Percentiles rank a stretch among this genome's conserved stretches.
Evolutionary conservation across 1,139 yeast species (phyloP).

Genomic region (Magnusiomyces tetraspermus): DNA sequence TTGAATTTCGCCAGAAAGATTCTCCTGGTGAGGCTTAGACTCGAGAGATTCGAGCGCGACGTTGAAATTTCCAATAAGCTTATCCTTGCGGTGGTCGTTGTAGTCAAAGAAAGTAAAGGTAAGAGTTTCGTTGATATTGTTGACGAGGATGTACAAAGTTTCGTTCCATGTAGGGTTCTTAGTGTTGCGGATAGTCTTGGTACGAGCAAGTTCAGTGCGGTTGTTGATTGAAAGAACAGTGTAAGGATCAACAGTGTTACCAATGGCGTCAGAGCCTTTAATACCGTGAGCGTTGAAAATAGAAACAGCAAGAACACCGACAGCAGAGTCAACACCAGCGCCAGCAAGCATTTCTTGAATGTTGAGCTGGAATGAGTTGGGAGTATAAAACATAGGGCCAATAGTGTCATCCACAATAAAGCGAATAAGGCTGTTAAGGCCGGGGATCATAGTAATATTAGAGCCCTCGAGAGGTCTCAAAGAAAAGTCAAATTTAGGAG

Average conservation of each 20-base stretch:
- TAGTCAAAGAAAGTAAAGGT: constrained; percentile 60
- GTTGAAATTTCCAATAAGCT: constrained; percentile 66
- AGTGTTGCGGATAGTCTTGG: constrained; percentile 58
- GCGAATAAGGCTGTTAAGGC: constrained; percentile 68
- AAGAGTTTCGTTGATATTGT: constrained; percentile 72
- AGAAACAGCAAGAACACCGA: constrained; percentile 72
- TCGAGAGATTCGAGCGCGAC: constrained; percentile 60
- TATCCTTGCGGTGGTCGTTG: constrained; percentile 73
- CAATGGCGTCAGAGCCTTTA: constrained; percentile 55
- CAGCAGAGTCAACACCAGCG: constrained; percentile 65
- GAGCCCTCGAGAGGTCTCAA: constrained; percentile 62
- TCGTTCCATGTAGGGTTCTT: constrained; percentile 76
- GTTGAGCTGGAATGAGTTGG: constrained; percentile 85
- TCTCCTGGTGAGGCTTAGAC: constrained; percentile 44
- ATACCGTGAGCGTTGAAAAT: constrained; percentile 59
- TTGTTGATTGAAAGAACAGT: constrained; percentile 44
- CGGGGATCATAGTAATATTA: constrained; percentile 82
- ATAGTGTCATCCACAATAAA: constrained; percentile 77
- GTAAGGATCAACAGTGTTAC: constrained; percentile 85
- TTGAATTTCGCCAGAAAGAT: constrained; percentile 48
- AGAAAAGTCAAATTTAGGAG: constrained; percentile 80
- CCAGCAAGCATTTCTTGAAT: constrained; percentile 87
- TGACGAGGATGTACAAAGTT: constrained; percentile 57
- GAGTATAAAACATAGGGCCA: constrained; percentile 80
- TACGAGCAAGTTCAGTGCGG: constrained; percentile 51